These are phyloP conservation scores for Basidiobolus meristosporus DNA, from an alignment of 371 early-diverging fungal genomes.

Conservation along the genomic window DNA sequence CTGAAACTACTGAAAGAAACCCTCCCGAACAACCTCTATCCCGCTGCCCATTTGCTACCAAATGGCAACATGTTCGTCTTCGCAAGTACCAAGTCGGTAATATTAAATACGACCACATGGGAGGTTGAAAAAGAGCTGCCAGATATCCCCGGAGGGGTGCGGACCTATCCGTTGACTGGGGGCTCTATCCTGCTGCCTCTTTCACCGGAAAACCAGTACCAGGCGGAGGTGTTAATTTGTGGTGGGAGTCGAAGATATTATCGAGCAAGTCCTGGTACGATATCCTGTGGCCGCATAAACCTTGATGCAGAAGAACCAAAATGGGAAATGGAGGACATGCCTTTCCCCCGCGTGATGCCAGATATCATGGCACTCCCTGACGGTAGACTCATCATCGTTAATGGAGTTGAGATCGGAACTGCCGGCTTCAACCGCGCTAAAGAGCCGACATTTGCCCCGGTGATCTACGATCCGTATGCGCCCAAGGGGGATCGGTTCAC, in stretches of 20 bases:
- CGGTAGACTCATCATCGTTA: slow-evolving; percentile 19
- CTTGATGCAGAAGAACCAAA: slow-evolving; percentile 6
- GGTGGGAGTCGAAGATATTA: slow-evolving; percentile 14
- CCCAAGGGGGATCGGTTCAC: slow-evolving; percentile 11
- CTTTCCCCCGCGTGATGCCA: slow-evolving; percentile 16
- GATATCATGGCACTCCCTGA: slow-evolving; percentile 18
- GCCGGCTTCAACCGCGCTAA: slow-evolving; percentile 15
- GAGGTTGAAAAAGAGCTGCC: slow-evolving; percentile 21
- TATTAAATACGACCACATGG: slow-evolving; percentile 23
- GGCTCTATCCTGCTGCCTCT: slow-evolving; percentile 24
- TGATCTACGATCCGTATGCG: slow-evolving; percentile 15
- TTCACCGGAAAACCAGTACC: slow-evolving; percentile 14
- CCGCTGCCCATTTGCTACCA: slow-evolving; percentile 10
- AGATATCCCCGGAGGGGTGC: slow-evolving; percentile 23
- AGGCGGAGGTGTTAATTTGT: slow-evolving; percentile 16
- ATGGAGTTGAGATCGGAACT: slow-evolving; percentile 19
- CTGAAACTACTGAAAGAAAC: slow-evolving; percentile 29
- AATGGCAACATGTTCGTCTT: slow-evolving; percentile 23
- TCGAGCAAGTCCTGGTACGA: slow-evolving; percentile 5
- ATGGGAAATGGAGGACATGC: slow-evolving; percentile 18
- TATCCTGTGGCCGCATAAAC: slow-evolving; percentile 12
- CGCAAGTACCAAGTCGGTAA: slow-evolving; percentile 22
- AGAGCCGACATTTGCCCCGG: slow-evolving; percentile 13
- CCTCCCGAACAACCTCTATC: slow-evolving; percentile 36
- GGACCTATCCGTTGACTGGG: slow-evolving; percentile 41